Conservation (phyloP, 2,329 filamentous ascomycete species). For the Penicillium sp. region DNA sequence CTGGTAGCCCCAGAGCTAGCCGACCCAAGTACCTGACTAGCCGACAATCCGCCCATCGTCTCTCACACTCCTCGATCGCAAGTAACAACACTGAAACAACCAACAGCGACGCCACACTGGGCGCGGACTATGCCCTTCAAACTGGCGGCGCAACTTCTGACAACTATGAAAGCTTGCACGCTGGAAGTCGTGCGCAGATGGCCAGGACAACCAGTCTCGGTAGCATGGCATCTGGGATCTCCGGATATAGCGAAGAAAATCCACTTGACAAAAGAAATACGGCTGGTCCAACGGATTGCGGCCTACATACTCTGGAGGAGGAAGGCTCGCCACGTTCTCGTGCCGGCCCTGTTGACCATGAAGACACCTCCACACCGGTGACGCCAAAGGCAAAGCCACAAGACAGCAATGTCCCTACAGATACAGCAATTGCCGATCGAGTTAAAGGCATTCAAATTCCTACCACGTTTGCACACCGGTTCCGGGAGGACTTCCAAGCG, state of each 20-base stretch:
- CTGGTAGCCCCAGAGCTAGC: constrained; percentile 35
- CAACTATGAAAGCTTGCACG: constrained; percentile 22
- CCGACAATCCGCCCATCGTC: constrained; percentile 56
- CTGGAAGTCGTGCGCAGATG: constrained; percentile 47
- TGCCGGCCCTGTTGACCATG: constrained; percentile 37
- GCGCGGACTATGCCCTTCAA: constrained; percentile 77
- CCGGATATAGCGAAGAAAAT: constrained; percentile 52
- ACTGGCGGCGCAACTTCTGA: constrained; percentile 70
- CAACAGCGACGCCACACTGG: constrained; percentile 69
- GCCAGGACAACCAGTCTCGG: constrained; percentile 80
- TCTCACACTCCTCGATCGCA: constrained; percentile 57
- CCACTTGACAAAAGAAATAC: constrained; percentile 43
- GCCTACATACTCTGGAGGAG: constrained; percentile 59
- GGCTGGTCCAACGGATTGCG: constrained; percentile 44
- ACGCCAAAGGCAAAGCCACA: constrained; percentile 67
- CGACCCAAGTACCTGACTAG: constrained; percentile 56
- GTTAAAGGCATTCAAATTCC: constrained; percentile 88
- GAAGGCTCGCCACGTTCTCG: constrained; percentile 39
- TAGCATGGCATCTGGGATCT: constrained; percentile 77
- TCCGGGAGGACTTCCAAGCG: constrained; percentile 66
- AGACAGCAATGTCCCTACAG: constrained; percentile 66
- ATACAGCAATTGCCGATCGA: constrained; percentile 83
- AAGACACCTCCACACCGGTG: constrained; percentile 55
- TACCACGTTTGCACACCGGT: constrained; percentile 81
- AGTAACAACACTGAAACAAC: constrained; percentile 59